Evolutionary conservation across 192 early-diverging fungal species (phyloP), one percentile per base, ranked within the genome.

Genomic region (Dispira simplex): DNA sequence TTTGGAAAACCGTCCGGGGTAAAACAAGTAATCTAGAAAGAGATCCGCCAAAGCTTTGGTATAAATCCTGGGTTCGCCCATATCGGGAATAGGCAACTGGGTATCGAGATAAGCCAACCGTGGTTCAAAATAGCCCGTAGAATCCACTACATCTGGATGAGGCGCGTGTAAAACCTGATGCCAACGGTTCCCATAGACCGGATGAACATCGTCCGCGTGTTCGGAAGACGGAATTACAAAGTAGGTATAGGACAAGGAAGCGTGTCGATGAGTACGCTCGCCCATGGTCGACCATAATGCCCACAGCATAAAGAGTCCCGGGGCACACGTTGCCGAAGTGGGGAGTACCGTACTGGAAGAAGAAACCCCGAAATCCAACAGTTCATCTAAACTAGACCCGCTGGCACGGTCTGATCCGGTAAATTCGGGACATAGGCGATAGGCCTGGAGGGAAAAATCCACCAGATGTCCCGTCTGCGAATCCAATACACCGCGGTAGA

Each of bases 21-120:
- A 65, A 52, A 76, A 67, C 60, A 76, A 44, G 58, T 76, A 71
- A 59, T 73, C 69, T 32, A 73, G 44, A 59, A 76, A 76, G n/a
- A 63, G 71, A 44, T 44, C 46, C 25, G 64, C 62, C 13, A 76
- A 70, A 2, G 72, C 75, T 18, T 18, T 11, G 11, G 18, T 12
- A 47, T 47, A 47, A n/a, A n/a, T n/a, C n/a, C n/a, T n/a, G n/a
- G n/a, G n/a, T n/a, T n/a, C n/a, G n/a, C n/a, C n/a, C 18, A 47
- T 11, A 18, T 47, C 46, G 46, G 11, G 11, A 18, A 18, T 18
- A 11, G 46, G 46, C 46, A 47, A 18, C 18, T 47, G 11, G 46
- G 11, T 11, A 18, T 18, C 11, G 11, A 47, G 18, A 18, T 47
- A 18, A 18, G 46, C 18, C 46, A 47, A 18, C 46, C 18, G 46